phyloP scores from a whole-genome alignment of 257 asterid species.

The Phtheirospermum japonicum region DNA sequence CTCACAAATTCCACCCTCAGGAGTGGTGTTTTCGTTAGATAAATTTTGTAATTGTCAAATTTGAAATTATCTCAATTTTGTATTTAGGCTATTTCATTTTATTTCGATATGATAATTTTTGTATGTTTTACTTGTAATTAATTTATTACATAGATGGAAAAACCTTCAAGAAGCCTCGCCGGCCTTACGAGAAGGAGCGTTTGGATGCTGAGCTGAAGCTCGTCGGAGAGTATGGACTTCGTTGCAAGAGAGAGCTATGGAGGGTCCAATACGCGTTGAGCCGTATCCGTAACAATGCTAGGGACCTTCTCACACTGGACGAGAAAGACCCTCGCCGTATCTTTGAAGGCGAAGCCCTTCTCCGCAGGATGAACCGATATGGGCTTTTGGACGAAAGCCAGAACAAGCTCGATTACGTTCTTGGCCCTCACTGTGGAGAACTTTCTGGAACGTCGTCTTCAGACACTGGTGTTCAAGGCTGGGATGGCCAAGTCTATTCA shows the following conservation, averaged over 20 bases:
- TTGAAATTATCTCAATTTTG: no score
- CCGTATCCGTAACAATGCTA: constrained; percentile 62
- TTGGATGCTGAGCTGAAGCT: constrained; percentile 67
- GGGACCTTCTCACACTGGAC: constrained; percentile 55
- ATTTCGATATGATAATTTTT: no score
- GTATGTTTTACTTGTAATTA: not conserved
- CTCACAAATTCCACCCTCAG: no score
- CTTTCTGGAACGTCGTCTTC: constrained; percentile 48
- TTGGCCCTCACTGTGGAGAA: constrained; percentile 47
- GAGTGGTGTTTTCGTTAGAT: no score
- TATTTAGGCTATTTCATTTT: no score
- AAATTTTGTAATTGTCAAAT: no score
- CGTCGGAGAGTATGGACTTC: constrained; percentile 65
- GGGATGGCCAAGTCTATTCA: constrained; percentile 50
- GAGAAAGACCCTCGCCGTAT: constrained; percentile 71
- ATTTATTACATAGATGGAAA: constrained; percentile 43
- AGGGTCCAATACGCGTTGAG: constrained; percentile 64
- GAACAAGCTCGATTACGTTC: constrained; percentile 48
- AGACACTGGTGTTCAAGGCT: constrained; percentile 47
- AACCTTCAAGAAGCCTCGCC: constrained; percentile 68
- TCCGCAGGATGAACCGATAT: constrained; percentile 55
- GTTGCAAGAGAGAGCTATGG: constrained; percentile 74
- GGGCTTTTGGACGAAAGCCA: constrained; percentile 42
- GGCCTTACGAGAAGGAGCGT: constrained; percentile 71
- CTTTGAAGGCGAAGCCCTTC: constrained; percentile 73